Evolutionary conservation across 495 filamentous ascomycete species (phyloP).

Genomic region (Penicillium bovifimosum): DNA sequence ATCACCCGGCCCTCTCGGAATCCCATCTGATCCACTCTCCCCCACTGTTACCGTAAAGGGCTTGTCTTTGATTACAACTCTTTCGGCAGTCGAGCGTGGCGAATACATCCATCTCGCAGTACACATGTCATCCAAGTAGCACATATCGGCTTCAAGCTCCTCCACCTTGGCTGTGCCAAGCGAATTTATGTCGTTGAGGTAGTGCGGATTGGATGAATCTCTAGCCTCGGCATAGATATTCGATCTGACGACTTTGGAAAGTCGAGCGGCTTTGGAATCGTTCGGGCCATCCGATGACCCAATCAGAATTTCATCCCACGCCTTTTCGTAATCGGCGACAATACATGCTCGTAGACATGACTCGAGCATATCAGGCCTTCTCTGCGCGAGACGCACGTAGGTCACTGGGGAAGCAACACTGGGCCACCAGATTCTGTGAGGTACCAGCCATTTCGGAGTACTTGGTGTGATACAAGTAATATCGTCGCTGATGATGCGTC

Average conservation of each 20-base stretch:
- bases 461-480: constrained; percentile 1
- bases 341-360: no score
- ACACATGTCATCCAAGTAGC: constrained; percentile 1
- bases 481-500: constrained; percentile 10
- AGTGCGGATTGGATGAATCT: constrained; percentile 2
- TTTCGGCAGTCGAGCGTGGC: constrained; percentile 3
- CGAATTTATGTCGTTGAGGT: not conserved
- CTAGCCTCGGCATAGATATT: constrained; percentile 6
- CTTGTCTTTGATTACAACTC: constrained; percentile 8
- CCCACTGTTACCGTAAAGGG: constrained; percentile 2
- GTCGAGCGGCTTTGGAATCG: constrained; percentile 5
- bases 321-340: not conserved
- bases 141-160: not conserved
- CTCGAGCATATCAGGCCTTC: not conserved
- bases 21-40: constrained; percentile 1
- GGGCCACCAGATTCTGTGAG: not conserved
- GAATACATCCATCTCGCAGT: constrained; percentile 5
- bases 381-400: constrained; percentile 1
- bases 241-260: no score
- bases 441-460: not conserved
- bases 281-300: constrained; percentile 3
- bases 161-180: no score
- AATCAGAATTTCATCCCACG: constrained; percentile 1
- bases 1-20: constrained; percentile 5
- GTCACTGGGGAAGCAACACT: not conserved